Evolutionary conservation across 768 basidiomycete species (phyloP).

Genomic region (Auricularia auricula-judae): DNA sequence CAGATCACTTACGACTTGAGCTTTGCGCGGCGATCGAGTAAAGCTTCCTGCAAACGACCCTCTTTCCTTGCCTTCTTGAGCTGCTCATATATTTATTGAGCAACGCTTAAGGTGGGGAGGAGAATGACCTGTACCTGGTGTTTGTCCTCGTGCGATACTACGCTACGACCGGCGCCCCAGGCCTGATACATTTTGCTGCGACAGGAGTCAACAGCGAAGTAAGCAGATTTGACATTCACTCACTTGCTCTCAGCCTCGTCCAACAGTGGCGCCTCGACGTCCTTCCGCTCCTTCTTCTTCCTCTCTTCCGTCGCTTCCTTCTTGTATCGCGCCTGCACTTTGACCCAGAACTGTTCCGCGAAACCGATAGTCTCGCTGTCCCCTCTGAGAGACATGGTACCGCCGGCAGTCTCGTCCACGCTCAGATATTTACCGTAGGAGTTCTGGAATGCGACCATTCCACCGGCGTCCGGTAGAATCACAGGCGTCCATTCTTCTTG

Average conservation of each 20-base stretch:
- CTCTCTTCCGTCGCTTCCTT: constrained; percentile 65
- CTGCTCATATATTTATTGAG: too few relatives aligned
- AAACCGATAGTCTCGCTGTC: constrained; percentile 84
- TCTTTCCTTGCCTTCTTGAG: constrained; percentile 69
- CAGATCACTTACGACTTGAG: constrained; percentile 54
- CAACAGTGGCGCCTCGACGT: constrained; percentile 31
- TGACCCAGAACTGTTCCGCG: constrained; percentile 77
- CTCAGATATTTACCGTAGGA: constrained; percentile 75
- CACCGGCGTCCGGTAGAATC: constrained; percentile 49
- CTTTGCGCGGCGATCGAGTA: constrained; percentile 72
- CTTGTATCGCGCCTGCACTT: constrained; percentile 84
- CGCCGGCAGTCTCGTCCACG: constrained; percentile 81
- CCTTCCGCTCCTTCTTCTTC: constrained; percentile 48
- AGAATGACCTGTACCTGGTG: constrained; percentile 31
- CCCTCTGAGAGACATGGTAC: constrained; percentile 62
- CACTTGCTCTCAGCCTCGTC: constrained; percentile 72
- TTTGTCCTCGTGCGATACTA: constrained; percentile 61
- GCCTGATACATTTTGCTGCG: constrained; percentile 62
- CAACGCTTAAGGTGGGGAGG: too few relatives aligned
- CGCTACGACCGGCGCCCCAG: constrained; percentile 71
- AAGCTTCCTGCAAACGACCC: constrained; percentile 67
- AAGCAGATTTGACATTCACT: constrained; percentile 18
- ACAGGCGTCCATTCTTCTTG: constrained; percentile 93
- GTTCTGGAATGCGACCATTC: constrained; percentile 82
- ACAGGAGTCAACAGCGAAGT: constrained; percentile 1